Base-by-base conservation (phyloP, 2,329 filamentous ascomycete genomes). In the Claviceps capensis region DNA sequence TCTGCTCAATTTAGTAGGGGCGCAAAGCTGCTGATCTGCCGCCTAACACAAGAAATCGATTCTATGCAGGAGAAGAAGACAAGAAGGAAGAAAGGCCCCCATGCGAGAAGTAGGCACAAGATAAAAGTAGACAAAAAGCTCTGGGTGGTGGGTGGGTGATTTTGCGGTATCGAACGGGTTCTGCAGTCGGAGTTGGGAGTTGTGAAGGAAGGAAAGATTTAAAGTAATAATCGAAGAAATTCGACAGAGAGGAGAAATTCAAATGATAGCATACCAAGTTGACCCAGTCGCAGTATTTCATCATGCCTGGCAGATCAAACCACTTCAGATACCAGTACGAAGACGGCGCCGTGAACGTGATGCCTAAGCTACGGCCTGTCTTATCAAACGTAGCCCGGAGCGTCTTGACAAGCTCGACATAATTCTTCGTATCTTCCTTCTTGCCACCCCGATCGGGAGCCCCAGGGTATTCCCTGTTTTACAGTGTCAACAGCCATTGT, bases 211-310 rank as follows among this genome's bases (percentile, higher is more conserved):
- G n/a, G n/a, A n/a, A n/a, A n/a, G n/a, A n/a, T n/a, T n/a, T n/a
- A n/a, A 16, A 22, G 9, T 3, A 42, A 42, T 11, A 9, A 11
- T 30, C 3, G 30, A 34, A 11, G 3, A 34, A 11, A 11, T 34
- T 1, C 26, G 37, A n/a, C 14, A 40, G 14, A n/a, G 37, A 8
- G 37, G 7, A 40, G 16, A 7, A 40, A n/a, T 7, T 14, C 9
- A 26, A 43, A 19, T 17, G 9, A 13, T 22, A 14, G 26, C 22
- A 16, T 7, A 44, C 22, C 42, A 75, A 22, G 47, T 72, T 75
- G 41, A 70, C 58, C 54, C 59, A 72, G 36, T 72, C 66, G 0
- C 64, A 63, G 1, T 60, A 47, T 2, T 60, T 52, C 14, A 59
- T 49, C 26, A 56, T 47, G 0, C 23, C 43, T n/a, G 52, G 48